Percentiles rank a stretch among this genome's conserved stretches.
phyloP scores from a whole-genome alignment of 305 asterid genomes.

The Fraxinus platypoda region DNA sequence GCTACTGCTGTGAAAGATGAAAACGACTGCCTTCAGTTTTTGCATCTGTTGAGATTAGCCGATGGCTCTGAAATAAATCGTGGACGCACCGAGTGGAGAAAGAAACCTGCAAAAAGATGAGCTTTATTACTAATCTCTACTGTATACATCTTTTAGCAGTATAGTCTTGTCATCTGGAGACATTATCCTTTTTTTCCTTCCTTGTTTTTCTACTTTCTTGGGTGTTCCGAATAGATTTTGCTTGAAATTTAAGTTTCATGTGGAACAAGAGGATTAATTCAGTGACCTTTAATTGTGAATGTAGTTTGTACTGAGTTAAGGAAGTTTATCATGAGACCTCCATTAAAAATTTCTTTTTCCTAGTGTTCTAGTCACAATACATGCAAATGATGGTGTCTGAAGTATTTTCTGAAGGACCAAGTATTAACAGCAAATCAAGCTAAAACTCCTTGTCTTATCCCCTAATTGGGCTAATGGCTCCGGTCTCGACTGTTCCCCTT shows the following conservation, averaged over 20 bases:
- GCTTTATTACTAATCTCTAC: constrained; percentile 6
- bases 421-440: neutral
- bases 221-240: constrained; percentile 8
- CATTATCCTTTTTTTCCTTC: neutral
- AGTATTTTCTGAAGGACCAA: neutral
- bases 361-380: neutral
- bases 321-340: neutral
- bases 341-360: neutral
- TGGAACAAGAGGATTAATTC: neutral
- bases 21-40: constrained; percentile 41
- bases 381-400: neutral
- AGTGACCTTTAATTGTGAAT: neutral
- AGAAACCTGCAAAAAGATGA: constrained; percentile 59
- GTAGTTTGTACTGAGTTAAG: neutral
- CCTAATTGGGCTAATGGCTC: neutral
- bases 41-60: constrained; percentile 73
- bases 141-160: neutral
- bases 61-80: constrained; percentile 76
- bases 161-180: neutral
- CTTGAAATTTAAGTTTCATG: neutral
- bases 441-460: neutral
- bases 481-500: neutral
- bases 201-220: neutral
- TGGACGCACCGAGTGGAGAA: constrained; percentile 85
- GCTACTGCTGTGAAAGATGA: constrained; percentile 31